Percentiles rank a stretch among this genome's conserved stretches.
Evolutionary conservation across 257 asterid genomes (phyloP).

Genomic region (Salvia miltiorrhiza): DNA sequence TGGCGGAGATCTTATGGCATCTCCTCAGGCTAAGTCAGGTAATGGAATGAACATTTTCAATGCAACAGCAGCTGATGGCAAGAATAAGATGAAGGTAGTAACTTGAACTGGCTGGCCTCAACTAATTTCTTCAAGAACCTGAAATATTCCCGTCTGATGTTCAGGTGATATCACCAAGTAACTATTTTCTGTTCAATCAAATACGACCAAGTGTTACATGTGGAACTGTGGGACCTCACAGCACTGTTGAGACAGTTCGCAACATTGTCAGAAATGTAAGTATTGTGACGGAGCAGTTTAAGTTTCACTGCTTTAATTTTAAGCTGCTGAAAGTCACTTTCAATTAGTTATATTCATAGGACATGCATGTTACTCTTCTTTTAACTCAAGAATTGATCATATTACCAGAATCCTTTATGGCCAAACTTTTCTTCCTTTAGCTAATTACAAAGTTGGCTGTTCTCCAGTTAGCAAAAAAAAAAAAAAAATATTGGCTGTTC

Average conservation of each 20-base stretch:
- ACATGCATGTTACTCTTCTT: not conserved
- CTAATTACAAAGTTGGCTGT: not conserved
- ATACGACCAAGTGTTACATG: conserved; percentile 83
- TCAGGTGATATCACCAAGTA: conserved; percentile 85
- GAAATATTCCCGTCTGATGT: conserved; percentile 63
- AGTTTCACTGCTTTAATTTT: not conserved
- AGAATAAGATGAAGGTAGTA: conserved; percentile 72
- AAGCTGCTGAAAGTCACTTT: not conserved
- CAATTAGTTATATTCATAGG: not conserved
- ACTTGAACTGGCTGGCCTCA: conserved; percentile 90
- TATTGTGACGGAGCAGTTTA: not conserved
- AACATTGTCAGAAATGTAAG: conserved; percentile 70
- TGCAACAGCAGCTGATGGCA: not conserved
- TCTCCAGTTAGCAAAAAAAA: too few species aligned
- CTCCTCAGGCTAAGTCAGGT: not conserved
- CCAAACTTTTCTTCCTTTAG: not conserved
- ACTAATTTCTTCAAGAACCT: conserved; percentile 73
- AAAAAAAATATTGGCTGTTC: not conserved
- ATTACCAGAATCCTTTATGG: not conserved
- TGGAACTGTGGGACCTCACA: conserved; percentile 85
- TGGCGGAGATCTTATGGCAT: not conserved
- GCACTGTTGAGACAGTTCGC: conserved; percentile 81
- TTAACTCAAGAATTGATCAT: not conserved
- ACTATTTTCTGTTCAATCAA: conserved; percentile 78
- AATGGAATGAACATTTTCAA: not conserved